Percentiles rank a stretch among this genome's conserved stretches.
Evolutionary conservation across 176 grass and related monocot species (phyloP).

Genomic region (Dactylis glomerata): DNA sequence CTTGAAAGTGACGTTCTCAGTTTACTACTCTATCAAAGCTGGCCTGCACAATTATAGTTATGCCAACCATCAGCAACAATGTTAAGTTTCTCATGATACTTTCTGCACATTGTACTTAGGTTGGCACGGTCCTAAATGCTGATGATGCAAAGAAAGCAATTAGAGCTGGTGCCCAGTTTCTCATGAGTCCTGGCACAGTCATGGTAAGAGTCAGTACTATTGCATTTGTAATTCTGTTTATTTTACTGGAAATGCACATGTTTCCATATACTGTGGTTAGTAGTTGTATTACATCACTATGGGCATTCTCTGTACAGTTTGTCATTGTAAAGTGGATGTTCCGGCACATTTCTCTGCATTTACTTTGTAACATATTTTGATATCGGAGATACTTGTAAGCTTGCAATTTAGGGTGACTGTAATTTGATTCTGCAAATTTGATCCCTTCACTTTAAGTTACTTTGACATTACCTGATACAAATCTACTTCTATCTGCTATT

Average conservation of each 20-base stretch:
- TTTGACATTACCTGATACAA: not conserved
- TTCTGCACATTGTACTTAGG: slow-evolving; percentile 30
- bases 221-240: not conserved
- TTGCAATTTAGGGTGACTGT: not conserved
- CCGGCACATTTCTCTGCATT: not conserved
- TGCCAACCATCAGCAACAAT: not conserved
- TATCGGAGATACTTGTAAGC: not conserved
- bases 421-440: not conserved
- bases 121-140: slow-evolving; percentile 70
- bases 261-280: not conserved
- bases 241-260: not conserved
- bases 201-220: slow-evolving; percentile 36
- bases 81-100: not conserved
- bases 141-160: slow-evolving; percentile 78
- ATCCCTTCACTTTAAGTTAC: not conserved
- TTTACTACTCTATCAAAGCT: not conserved
- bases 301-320: not conserved
- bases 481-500: not conserved
- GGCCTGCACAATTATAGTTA: not conserved
- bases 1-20: not conserved
- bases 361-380: not conserved
- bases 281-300: not conserved
- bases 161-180: slow-evolving; percentile 73
- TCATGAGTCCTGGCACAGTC: slow-evolving; percentile 85
- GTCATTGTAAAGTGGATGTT: not conserved